These are phyloP conservation scores for Mortierella sp. DNA, from an alignment of 371 early-diverging fungal species.

Conservation along the genomic window DNA sequence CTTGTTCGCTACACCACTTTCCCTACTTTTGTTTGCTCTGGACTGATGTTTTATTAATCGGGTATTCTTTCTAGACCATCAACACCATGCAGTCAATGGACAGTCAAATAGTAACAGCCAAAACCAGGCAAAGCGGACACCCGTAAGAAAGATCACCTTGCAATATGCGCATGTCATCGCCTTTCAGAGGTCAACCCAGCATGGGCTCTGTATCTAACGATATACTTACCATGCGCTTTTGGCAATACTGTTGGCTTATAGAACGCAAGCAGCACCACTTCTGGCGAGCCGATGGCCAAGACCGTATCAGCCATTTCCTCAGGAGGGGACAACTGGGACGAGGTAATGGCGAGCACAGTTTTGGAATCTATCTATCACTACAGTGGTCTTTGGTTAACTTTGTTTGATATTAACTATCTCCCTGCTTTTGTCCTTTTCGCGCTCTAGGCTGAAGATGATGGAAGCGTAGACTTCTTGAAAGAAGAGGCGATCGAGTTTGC, in stretches of 20 bases:
- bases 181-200: no score
- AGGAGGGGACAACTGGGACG: constrained; percentile 52
- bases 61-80: constrained; percentile 4
- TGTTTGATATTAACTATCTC: neutral
- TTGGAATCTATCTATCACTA: no score
- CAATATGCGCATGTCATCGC: no score
- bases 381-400: neutral
- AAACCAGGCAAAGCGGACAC: constrained; percentile 11
- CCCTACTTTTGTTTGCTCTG: no score
- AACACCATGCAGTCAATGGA: constrained; percentile 25
- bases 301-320: constrained; percentile 39
- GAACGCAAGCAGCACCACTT: constrained; percentile 3
- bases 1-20: no score
- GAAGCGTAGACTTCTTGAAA: constrained; percentile 41
- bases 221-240: neutral
- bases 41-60: no score
- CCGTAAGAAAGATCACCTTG: constrained; percentile 14
- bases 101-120: constrained; percentile 1
- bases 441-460: constrained; percentile 40
- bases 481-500: constrained; percentile 49
- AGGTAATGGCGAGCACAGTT: constrained; percentile 22
- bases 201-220: no score
- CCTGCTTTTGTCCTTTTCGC: neutral
- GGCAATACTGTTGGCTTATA: neutral
- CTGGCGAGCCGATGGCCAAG: constrained; percentile 49